Base-by-base conservation (phyloP, 2,329 filamentous ascomycete species). In the Neophaeococcomyces mojaviensis region DNA sequence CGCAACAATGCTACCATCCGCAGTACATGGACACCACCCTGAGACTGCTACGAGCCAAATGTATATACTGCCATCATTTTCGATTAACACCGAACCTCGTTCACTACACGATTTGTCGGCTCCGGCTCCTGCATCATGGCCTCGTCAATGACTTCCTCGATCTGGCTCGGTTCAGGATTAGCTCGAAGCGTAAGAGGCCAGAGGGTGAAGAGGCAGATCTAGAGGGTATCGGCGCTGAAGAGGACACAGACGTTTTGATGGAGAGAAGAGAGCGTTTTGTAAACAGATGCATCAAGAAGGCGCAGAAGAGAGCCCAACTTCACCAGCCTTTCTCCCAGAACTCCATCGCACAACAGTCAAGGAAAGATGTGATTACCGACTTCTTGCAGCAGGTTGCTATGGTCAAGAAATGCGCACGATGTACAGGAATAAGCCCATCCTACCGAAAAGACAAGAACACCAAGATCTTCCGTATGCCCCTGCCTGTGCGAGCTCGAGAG, bases 21-120 rank as follows among this genome's bases (percentile, higher is more conserved):
- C 85, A 88, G 2, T 97, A 96, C 61, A 84, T 98, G 73, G 89
- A 96, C 62, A 89, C 96, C 64, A 78, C 89, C 43, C 78, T 94
- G 53, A 83, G 86, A 36, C 73, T 98, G 37, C 75, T 98, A 16
- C 82, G 88, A 57, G 84, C 87, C 44, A 85, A 90, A 65, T 98
- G 92, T 64, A 77, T 84, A 49, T 96, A 95, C 69, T 98, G 94
- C 68, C 84, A 89, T 61, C 81, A 82, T 47, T 81, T 98, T 55
- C 87, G 85, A 61, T 76, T 96, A 63, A 74, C 83, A n/a, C 78
- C 82, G 39, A 77, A 81, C 44, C 78, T 87, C 50, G 72, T 94
- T 51, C 86, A 90, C 66, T 77, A 82, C 55, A 92, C 86, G 60
- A 70, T 78, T 35, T 96, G 88, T 73, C 89, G 92, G 66, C 71